Base-by-base conservation (phyloP, 305 asterid genomes). In the Ruellia speciosa region DNA sequence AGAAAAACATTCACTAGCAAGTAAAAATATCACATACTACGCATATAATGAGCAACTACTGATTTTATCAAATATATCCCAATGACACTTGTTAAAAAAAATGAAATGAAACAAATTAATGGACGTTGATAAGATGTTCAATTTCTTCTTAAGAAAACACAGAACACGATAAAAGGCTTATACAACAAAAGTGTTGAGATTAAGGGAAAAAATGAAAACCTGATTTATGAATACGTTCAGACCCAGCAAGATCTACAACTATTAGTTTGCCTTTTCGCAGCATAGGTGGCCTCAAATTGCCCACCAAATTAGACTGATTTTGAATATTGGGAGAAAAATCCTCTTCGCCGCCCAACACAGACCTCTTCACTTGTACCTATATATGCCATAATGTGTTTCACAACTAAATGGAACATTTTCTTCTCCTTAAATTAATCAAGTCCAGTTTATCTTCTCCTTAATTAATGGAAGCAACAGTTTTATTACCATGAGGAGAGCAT, bases 191-290 rank as follows among this genome's bases (percentile, higher is more conserved):
- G 9, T 37, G 16, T 11, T 1, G 16, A 43, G 16, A 5, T 7
- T n/a, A 3, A n/a, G 7, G 14, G 5, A 43, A 43, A 12, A 43
- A 43, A 11, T 1, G 3, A 56, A 19, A 57, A 93, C 99, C 99
- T 77, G 99, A 93, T 67, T 93, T 93, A 64, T 85, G 83, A 64
- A 93, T 77, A 48, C 99, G 97, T 58, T 93, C 99, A 54, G 99
- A 93, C 70, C 99, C 99, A 71, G 99, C 99, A 71, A 93, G 99
- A 82, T 93, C 99, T 56, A 93, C 99, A 39, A 93, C 86, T 60
- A 93, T 76, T 71, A 93, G 79, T 72, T 93, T 93, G 74, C 96
- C 86, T 78, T 83, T 93, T 33, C 95, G 83, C 68, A 93, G 63
- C 66, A 89, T 72, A 52, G 93, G 83, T 41, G 97, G 96, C 78